These are phyloP conservation scores for Pseudonitzschia pungens DNA, from an alignment of 108 stramenopile species.

Conservation along the genomic window DNA sequence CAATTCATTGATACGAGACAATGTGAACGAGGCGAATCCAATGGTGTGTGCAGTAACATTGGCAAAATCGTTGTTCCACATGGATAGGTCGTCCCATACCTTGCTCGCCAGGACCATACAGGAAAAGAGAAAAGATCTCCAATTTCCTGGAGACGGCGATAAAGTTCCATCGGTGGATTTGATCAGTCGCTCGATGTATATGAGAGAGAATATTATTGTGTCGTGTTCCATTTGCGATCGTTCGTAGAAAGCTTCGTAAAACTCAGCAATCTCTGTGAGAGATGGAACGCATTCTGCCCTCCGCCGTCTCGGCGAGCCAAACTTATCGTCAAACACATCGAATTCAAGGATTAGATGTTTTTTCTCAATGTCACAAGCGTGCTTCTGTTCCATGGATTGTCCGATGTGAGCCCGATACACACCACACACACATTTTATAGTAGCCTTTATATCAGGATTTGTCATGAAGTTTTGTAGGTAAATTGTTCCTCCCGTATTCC, in stretches of 20 bases:
- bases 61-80: slow-evolving; percentile 96
- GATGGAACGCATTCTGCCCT: slow-evolving; percentile 43
- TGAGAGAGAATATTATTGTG: slow-evolving; percentile 93
- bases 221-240: slow-evolving; percentile 93
- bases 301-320: not conserved
- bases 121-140: slow-evolving; percentile 87
- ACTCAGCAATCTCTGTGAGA: slow-evolving; percentile 61
- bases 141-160: slow-evolving; percentile 70
- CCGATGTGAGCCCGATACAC: slow-evolving; percentile 86
- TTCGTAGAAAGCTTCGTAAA: slow-evolving; percentile 78
- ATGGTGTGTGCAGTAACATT: slow-evolving; percentile 51
- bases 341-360: not conserved
- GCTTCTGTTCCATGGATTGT: slow-evolving; percentile 3
- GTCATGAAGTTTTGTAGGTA: slow-evolving; percentile 83
- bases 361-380: not conserved
- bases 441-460: slow-evolving; percentile 91
- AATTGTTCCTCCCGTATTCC: slow-evolving; percentile 94
- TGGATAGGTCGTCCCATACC: slow-evolving; percentile 97
- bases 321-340: slow-evolving; percentile 14
- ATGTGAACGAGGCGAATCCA: slow-evolving; percentile 57
- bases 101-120: slow-evolving; percentile 93
- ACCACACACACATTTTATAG: slow-evolving; percentile 93
- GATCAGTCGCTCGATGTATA: slow-evolving; percentile 95
- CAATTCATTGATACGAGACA: slow-evolving; percentile 90
- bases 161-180: slow-evolving; percentile 82